Evolutionary conservation across 768 basidiomycete species (phyloP).

Genomic region (Kwoniella heveanensis): DNA sequence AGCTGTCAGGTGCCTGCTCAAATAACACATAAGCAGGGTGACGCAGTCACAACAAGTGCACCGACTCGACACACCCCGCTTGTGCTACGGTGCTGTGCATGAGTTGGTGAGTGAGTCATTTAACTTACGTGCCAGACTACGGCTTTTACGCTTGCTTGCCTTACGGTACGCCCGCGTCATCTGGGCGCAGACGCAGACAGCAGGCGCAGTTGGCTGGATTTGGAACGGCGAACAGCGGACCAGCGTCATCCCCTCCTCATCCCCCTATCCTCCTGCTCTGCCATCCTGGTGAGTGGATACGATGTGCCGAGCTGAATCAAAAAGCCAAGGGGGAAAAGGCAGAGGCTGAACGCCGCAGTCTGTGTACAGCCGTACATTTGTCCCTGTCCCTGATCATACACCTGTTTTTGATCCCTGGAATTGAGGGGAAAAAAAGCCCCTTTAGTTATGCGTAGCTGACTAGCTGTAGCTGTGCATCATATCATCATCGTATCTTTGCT

Average conservation of each 20-base stretch:
- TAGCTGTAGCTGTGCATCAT: not conserved
- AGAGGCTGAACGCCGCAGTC: constrained; percentile 1
- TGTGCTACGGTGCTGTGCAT: not conserved
- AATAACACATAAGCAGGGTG: not conserved
- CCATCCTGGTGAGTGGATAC: not conserved
- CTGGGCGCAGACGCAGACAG: not conserved
- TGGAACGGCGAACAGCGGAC: not conserved
- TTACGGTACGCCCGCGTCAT: not conserved
- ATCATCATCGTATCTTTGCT: not conserved
- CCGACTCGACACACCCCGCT: not conserved
- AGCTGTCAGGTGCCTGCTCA: not conserved
- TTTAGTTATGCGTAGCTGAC: no score
- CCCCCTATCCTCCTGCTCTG: not conserved
- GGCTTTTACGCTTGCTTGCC: no score
- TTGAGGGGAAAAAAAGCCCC: no score
- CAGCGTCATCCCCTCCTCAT: not conserved
- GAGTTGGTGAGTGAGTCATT: not conserved
- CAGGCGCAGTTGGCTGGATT: not conserved
- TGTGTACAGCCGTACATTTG: not conserved
- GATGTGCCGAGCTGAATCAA: not conserved
- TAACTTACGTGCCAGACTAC: no score
- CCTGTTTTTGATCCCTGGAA: not conserved
- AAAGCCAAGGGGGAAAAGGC: not conserved
- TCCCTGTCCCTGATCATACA: not conserved
- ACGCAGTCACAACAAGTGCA: not conserved